phyloP scores from a whole-genome alignment of 345 rosid species.

The Punica granatum region DNA sequence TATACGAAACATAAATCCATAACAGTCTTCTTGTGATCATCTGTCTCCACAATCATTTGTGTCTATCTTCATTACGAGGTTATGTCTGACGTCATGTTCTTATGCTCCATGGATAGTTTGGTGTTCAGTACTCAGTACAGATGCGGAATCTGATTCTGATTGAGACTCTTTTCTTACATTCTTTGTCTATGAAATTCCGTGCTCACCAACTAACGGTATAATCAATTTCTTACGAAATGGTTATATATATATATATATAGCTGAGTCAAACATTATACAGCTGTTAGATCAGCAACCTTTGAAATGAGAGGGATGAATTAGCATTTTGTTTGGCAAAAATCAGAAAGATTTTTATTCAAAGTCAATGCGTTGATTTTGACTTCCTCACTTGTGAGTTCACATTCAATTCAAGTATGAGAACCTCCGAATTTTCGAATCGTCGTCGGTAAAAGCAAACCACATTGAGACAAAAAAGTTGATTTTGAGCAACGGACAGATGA shows the following conservation, averaged over 20 bases:
- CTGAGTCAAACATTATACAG: no score
- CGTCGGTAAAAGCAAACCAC: neutral
- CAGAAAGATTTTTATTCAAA: no score
- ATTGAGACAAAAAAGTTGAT: neutral
- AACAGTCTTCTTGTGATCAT: neutral
- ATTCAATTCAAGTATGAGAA: no score
- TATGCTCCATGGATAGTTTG: neutral
- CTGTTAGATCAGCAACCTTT: no score
- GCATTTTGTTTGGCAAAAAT: no score
- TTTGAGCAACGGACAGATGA: neutral
- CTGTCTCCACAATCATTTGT: neutral
- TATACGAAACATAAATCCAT: no score
- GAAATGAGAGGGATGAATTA: no score
- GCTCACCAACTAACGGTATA: neutral
- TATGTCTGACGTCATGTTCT: neutral
- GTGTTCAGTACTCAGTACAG: no score
- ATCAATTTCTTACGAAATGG: neutral
- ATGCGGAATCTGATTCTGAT: neutral
- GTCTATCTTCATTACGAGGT: neutral
- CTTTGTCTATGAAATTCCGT: neutral
- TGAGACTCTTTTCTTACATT: neutral
- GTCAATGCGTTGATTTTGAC: no score
- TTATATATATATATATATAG: neutral
- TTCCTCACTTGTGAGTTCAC: no score
- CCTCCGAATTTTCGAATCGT: no score